These are phyloP conservation scores for Talaromyces borbonicus DNA, from an alignment of 495 filamentous ascomycete species.

Conservation along the genomic window DNA sequence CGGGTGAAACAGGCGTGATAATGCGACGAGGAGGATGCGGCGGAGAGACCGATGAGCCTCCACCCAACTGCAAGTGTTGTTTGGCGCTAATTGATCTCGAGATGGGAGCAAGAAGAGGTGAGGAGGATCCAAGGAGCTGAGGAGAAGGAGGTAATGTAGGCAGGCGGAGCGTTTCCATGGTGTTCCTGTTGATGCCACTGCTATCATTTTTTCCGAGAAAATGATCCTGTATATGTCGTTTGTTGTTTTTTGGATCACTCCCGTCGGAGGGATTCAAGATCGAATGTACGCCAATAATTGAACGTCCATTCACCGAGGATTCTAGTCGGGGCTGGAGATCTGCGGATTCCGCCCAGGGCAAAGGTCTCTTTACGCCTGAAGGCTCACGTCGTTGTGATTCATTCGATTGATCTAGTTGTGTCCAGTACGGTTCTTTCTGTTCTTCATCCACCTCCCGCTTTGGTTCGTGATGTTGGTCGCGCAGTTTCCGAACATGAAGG, in stretches of 20 bases:
- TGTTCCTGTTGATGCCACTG: constrained; percentile 17
- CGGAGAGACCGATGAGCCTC: constrained; percentile 25
- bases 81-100: constrained; percentile 3
- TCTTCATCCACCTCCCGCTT: background rate
- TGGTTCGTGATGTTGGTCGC: constrained; percentile 10
- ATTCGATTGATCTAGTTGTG: constrained; percentile 3
- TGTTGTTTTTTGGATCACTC: constrained; percentile 16
- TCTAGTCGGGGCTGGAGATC: constrained; percentile 23
- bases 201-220: too few species aligned
- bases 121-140: constrained; percentile 17
- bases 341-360: constrained; percentile 2
- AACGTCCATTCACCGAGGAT: constrained; percentile 23
- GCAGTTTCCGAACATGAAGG: constrained; percentile 10
- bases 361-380: constrained; percentile 3
- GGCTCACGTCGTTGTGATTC: background rate
- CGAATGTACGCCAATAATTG: constrained; percentile 42
- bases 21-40: constrained; percentile 36
- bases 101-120: constrained; percentile 20
- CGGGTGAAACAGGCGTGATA: constrained; percentile 58
- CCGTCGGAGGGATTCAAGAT: constrained; percentile 33
- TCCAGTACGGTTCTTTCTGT: background rate
- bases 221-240: background rate
- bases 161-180: constrained; percentile 15
- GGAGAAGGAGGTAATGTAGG: constrained; percentile 25
- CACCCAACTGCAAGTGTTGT: constrained; percentile 15